phyloP scores from a whole-genome alignment of 1,284 basidiomycete genomes.

The Rhizoctonia solani region DNA sequence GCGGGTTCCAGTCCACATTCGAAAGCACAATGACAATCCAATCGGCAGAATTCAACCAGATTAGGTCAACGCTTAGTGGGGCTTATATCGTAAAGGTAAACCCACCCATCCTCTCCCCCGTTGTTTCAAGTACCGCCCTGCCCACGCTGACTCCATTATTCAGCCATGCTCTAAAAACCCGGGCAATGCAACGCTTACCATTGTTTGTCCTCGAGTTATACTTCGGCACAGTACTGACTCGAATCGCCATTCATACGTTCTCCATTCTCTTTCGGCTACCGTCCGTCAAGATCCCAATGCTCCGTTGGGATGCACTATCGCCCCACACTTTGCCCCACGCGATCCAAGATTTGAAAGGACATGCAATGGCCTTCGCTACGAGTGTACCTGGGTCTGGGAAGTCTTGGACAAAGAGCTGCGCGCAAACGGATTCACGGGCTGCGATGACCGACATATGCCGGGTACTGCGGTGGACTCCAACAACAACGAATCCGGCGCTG shows the following conservation, averaged over 20 bases:
- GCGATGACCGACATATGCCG: neutral
- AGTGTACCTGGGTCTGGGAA: constrained; percentile 29
- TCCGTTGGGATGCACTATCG: neutral
- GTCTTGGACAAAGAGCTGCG: constrained; percentile 12
- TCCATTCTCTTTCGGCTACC: constrained; percentile 8
- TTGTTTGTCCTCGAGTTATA: neutral
- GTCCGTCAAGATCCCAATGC: neutral
- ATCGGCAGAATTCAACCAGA: neutral
- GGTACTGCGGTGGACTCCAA: neutral
- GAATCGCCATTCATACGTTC: constrained; percentile 2
- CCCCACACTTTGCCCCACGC: neutral
- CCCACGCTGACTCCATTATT: neutral
- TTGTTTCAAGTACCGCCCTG: neutral
- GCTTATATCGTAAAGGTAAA: constrained; percentile 5
- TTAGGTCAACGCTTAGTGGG: neutral
- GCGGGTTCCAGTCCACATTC: neutral
- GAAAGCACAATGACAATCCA: neutral
- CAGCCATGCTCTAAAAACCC: constrained; percentile 15
- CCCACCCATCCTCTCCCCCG: neutral
- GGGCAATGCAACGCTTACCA: constrained; percentile 4
- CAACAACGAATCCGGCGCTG: neutral
- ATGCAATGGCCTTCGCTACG: constrained; percentile 12
- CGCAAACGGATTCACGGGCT: neutral
- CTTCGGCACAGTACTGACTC: neutral
- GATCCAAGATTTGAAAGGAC: constrained; percentile 14